phyloP scores from a whole-genome alignment of 1,284 basidiomycete genomes.

The Sporisorium iseilematis-ciliati region DNA sequence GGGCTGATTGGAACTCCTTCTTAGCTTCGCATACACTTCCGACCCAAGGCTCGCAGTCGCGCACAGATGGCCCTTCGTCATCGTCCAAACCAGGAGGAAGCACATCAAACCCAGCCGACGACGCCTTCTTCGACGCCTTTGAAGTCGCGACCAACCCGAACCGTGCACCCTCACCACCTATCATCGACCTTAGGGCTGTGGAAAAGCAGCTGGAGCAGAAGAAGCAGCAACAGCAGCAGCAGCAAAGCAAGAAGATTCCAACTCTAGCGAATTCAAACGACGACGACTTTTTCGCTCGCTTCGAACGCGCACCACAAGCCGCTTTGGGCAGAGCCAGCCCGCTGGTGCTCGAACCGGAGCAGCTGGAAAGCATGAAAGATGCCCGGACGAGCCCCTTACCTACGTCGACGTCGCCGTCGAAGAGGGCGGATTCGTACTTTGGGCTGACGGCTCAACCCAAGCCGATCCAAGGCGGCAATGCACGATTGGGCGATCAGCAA shows the following conservation, averaged over 20 bases:
- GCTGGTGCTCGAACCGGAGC: constrained; percentile 45
- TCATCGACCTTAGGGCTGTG: constrained; percentile 64
- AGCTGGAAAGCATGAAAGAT: constrained; percentile 58
- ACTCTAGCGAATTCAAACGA: constrained; percentile 17
- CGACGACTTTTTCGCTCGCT: constrained; percentile 56
- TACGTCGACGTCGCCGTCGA: constrained; percentile 10
- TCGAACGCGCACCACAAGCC: constrained; percentile 48
- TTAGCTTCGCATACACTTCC: constrained; percentile 42
- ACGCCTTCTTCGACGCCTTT: constrained; percentile 55
- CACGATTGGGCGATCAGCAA: constrained; percentile 5
- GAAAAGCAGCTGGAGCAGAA: constrained; percentile 58
- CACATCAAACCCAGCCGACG: constrained; percentile 44
- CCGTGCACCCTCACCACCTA: constrained; percentile 55
- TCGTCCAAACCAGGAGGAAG: neutral
- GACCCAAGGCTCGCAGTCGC: constrained; percentile 15
- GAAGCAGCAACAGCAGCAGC: constrained; percentile 28
- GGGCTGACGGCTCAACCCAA: constrained; percentile 29
- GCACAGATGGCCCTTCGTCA: neutral
- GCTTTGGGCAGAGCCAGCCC: constrained; percentile 37
- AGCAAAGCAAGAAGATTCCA: constrained; percentile 1
- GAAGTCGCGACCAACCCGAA: constrained; percentile 40
- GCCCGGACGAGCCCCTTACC: constrained; percentile 51
- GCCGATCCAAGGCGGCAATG: constrained; percentile 18
- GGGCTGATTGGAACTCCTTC: constrained; percentile 46
- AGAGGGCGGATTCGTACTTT: constrained; percentile 41